These are phyloP conservation scores for Oryza brachyantha DNA, from an alignment of 176 grass and related monocot genomes.

Conservation along the genomic window DNA sequence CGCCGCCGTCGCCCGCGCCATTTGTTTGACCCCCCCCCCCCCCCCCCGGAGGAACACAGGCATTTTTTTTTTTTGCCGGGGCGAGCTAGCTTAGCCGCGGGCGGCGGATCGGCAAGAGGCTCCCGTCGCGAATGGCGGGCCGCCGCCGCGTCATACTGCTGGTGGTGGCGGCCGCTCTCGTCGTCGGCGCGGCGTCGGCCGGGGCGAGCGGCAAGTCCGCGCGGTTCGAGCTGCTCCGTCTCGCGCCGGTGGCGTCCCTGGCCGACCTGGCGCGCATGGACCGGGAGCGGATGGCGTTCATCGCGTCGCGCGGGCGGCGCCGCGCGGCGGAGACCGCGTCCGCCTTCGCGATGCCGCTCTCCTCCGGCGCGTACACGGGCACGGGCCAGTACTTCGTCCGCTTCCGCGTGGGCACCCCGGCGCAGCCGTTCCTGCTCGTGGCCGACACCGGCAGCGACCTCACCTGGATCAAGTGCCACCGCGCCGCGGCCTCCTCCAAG, in stretches of 20 bases:
- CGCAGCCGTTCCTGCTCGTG: conserved; percentile 72
- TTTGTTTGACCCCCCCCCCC: too few species aligned
- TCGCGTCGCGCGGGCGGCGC: conserved; percentile 26
- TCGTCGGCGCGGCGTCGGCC: not conserved
- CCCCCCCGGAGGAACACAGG: too few species aligned
- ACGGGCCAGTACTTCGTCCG: conserved; percentile 81
- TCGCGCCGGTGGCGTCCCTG: not conserved
- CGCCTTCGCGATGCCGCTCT: conserved; percentile 74
- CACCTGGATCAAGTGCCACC: conserved; percentile 87
- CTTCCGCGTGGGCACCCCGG: conserved; percentile 84
- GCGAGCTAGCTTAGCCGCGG: not conserved
- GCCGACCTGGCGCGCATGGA: conserved; percentile 12
- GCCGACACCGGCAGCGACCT: conserved; percentile 98
- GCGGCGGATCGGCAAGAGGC: not conserved
- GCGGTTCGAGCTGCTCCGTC: conserved; percentile 34
- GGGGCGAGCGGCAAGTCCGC: conserved; percentile 10
- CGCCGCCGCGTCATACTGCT: not conserved
- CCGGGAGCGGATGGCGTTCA: conserved; percentile 30
- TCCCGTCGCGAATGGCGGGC: conserved; percentile 35
- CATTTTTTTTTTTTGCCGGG: not conserved
- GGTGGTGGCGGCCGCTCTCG: not conserved
- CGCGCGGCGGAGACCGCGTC: conserved; percentile 27
- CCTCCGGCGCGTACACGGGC: conserved; percentile 69
- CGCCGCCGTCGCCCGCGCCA: too few species aligned
- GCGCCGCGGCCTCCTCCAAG: not conserved